These are phyloP conservation scores for Amphibolis antarctica DNA, from an alignment of 106 monocot species.

Conservation along the genomic window DNA sequence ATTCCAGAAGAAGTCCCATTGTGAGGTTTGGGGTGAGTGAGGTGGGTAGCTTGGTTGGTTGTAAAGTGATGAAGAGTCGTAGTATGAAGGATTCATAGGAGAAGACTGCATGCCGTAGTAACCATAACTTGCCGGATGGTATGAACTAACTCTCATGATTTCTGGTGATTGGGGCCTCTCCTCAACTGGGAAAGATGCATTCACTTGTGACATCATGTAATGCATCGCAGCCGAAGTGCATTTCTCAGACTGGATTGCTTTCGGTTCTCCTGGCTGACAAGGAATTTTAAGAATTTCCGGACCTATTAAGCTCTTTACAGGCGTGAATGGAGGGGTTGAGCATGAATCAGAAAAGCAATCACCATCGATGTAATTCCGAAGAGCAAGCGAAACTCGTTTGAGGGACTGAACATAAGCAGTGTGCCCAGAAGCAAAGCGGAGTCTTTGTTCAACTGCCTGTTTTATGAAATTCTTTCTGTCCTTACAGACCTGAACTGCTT, in stretches of 20 bases:
- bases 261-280: slow-evolving; percentile 13
- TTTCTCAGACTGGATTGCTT: slow-evolving; percentile 17
- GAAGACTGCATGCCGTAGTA: slow-evolving; percentile 28
- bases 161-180: slow-evolving; percentile 46
- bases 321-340: slow-evolving; percentile 34
- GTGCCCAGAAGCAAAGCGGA: slow-evolving; percentile 56
- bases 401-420: slow-evolving; percentile 63
- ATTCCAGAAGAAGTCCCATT: slow-evolving; percentile 87
- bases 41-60: slow-evolving; percentile 34
- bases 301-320: slow-evolving; percentile 35
- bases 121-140: slow-evolving; percentile 33
- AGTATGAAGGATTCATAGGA: slow-evolving; percentile 27
- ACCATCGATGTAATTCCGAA: slow-evolving; percentile 44
- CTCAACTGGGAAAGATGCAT: slow-evolving; percentile 32
- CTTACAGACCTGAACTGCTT: slow-evolving; percentile 68
- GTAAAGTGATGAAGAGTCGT: slow-evolving; percentile 29
- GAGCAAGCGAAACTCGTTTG: slow-evolving; percentile 51
- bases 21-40: slow-evolving; percentile 40
- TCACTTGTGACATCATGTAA: slow-evolving; percentile 30
- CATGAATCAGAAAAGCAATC: slow-evolving; percentile 37
- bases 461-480: slow-evolving; percentile 81
- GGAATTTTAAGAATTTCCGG: slow-evolving; percentile 30
- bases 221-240: slow-evolving; percentile 29
- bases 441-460: slow-evolving; percentile 64
- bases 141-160: slow-evolving; percentile 39